Evolutionary conservation across 2,329 filamentous ascomycete genomes (phyloP), one percentile per base, ranked within the genome.

Genomic region (Blastomyces gilchristii): DNA sequence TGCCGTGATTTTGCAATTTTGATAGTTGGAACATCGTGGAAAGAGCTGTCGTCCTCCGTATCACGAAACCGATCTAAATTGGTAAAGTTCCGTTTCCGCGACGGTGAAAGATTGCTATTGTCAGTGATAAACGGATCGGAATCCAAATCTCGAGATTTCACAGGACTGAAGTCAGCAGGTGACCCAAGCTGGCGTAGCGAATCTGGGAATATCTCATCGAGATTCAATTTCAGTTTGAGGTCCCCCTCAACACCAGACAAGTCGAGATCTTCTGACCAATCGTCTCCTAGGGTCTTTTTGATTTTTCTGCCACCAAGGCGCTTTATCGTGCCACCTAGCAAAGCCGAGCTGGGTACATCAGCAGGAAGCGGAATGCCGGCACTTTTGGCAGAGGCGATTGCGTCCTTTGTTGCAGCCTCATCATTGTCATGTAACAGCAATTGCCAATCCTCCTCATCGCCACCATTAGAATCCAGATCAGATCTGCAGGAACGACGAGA

Each of bases 241-340:
- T 77, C 73, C 6, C 78, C 79, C 39, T 82, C 81, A 1, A 79
- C 73, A 49, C 82, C 81, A 3, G 88, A 86, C 18, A 91, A 74
- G 69, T 90, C 88, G 58, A 93, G 76, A 69, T 93, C 90, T 68
- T 91, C 88, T 65, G 85, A 87, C 87, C 90, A 93, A 73, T 93
- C 89, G 69, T 91, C 88, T 66, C 89, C 85, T 64, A 90, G 84
- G 50, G 87, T 85, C 71, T 85, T 88, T 70, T 86, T 87, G 25
- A 88, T 81, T 70, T 87, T 91, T 68, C 85, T 83, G 64, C 85
- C 86, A 59, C 92, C 92, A 43, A 97, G 81, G 68, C 92, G 83
- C 78, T 95, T 96, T 72, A 97, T 97, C 11, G 91, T 93, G 61
- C 94, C 94, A 61, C 93, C 93, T 73, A 94, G 84, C 52, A 99